Evolutionary conservation across 441 rosid genomes (phyloP).

Genomic region (Jatropha podagrica): DNA sequence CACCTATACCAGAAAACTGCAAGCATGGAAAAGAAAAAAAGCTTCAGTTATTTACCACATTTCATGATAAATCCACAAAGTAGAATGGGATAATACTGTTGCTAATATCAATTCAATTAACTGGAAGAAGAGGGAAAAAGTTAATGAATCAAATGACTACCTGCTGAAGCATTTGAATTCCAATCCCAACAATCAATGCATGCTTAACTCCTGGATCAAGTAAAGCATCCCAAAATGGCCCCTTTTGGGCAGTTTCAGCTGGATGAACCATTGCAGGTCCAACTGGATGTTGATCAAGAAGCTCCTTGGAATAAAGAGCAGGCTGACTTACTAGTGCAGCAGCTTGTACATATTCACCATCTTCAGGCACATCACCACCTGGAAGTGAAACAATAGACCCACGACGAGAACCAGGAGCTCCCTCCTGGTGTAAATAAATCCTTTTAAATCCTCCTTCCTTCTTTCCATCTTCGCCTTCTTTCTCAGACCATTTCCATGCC

Average conservation of each 20-base stretch:
- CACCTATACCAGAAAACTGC: slow-evolving; percentile 95
- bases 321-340: slow-evolving; percentile 82
- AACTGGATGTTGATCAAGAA: slow-evolving; percentile 56
- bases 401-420: slow-evolving; percentile 52
- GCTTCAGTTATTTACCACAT: not conserved
- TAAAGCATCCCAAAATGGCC: slow-evolving; percentile 68
- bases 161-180: slow-evolving; percentile 88
- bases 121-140: not conserved
- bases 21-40: not conserved
- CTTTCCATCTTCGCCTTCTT: slow-evolving; percentile 62
- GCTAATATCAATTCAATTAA: not conserved
- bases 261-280: slow-evolving; percentile 90
- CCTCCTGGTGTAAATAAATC: slow-evolving; percentile 81
- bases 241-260: slow-evolving; percentile 52
- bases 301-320: slow-evolving; percentile 60
- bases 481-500: slow-evolving; percentile 93
- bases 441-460: slow-evolving; percentile 89
- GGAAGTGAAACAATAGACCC: slow-evolving; percentile 65
- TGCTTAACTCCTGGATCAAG: slow-evolving; percentile 78
- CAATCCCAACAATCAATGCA: slow-evolving; percentile 74
- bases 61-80: not conserved
- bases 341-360: slow-evolving; percentile 58
- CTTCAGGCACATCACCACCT: slow-evolving; percentile 48
- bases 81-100: not conserved
- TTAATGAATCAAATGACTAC: slow-evolving; percentile 26